phyloP scores from a whole-genome alignment of 805 yeast species.

The Lipomyces lipofer region DNA sequence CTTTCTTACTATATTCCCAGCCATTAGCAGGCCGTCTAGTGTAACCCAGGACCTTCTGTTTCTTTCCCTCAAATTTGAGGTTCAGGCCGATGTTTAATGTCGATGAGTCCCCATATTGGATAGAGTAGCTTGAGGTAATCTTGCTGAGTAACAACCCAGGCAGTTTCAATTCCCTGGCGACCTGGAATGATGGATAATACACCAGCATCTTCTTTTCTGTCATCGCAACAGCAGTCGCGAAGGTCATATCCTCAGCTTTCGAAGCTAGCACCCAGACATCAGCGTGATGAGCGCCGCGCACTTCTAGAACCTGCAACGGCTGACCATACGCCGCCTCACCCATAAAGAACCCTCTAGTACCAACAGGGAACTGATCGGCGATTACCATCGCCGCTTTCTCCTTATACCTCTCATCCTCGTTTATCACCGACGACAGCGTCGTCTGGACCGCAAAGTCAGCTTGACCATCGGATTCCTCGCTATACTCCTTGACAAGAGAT shows the following conservation, averaged over 20 bases:
- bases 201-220: constrained; percentile 54
- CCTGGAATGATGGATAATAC: constrained; percentile 67
- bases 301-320: constrained; percentile 51
- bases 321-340: constrained; percentile 88
- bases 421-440: constrained; percentile 69
- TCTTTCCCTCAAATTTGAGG: constrained; percentile 75
- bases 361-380: constrained; percentile 77
- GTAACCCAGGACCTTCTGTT: constrained; percentile 85
- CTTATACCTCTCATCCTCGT: constrained; percentile 70
- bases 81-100: constrained; percentile 75
- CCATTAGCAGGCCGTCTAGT: constrained; percentile 62
- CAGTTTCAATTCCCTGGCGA: constrained; percentile 57
- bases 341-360: constrained; percentile 69
- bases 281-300: constrained; percentile 39
- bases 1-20: constrained; percentile 84
- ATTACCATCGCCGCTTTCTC: constrained; percentile 77
- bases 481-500: constrained; percentile 72
- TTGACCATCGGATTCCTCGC: constrained; percentile 43
- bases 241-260: constrained; percentile 54
- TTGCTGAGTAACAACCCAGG: constrained; percentile 69
- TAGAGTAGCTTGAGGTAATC: constrained; percentile 70
- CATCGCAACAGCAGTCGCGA: constrained; percentile 62
- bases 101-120: constrained; percentile 54
- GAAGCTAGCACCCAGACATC: constrained; percentile 35
- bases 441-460: constrained; percentile 75